These are phyloP conservation scores for Chlamydomonas schloesseri DNA, from an alignment of 139 green algal genomes.

Conservation along the genomic window DNA sequence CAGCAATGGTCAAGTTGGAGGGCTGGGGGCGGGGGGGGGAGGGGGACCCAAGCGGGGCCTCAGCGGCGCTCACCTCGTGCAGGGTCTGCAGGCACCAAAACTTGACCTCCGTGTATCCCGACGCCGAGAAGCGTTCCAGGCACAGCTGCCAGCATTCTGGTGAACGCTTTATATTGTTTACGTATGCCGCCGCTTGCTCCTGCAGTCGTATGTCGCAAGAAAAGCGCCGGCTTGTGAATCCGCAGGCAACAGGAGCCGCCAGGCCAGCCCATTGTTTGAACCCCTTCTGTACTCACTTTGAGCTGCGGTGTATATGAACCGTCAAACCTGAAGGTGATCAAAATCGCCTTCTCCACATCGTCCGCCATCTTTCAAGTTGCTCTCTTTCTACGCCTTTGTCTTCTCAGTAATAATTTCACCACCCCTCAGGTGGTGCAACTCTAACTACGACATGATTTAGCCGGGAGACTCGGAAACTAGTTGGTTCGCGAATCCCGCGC, in stretches of 20 bases:
- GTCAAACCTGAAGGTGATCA: constrained; percentile 91
- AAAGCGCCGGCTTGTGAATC: neutral
- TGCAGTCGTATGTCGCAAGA: constrained; percentile 33
- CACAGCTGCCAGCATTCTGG: constrained; percentile 83
- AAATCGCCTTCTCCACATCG: constrained; percentile 93
- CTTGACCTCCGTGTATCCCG: constrained; percentile 85
- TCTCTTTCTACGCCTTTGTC: neutral
- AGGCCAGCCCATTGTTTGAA: neutral
- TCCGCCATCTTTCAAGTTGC: constrained; percentile 58
- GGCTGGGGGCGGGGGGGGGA: neutral
- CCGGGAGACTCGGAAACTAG: too few relatives aligned
- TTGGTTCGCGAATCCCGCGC: too few relatives aligned
- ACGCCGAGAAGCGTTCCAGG: constrained; percentile 76
- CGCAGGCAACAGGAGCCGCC: too few relatives aligned
- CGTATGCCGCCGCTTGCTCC: constrained; percentile 78
- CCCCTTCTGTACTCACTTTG: constrained; percentile 33
- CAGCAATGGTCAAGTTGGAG: neutral
- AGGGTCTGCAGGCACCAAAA: constrained; percentile 98
- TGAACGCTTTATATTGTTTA: constrained; percentile 67
- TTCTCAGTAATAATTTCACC: neutral
- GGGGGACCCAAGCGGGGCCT: too few relatives aligned
- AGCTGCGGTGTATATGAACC: constrained; percentile 55
- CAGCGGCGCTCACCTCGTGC: constrained; percentile 75
- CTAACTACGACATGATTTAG: neutral
- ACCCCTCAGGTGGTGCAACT: neutral